Evolutionary conservation across 257 asterid species (phyloP), one percentile per base, ranked within the genome.

Genomic region (Capsicum pubescens): DNA sequence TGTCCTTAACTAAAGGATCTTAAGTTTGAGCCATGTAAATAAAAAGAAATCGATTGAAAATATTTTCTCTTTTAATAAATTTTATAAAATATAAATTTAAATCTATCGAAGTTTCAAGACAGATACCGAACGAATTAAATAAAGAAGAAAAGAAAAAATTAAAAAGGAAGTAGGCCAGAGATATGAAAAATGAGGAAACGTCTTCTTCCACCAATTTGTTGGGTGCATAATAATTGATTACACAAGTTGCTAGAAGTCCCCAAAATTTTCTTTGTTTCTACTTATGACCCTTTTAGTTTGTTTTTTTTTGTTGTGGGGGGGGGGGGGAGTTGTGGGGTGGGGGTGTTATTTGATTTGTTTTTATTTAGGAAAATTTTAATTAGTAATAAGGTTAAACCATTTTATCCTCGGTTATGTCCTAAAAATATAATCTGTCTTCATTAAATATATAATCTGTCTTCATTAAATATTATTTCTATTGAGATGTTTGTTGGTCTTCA

Each of bases 171-270:
- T 76, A 76, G 81, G 81, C 26, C 81, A 76, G 44, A 32, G 11
- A 76, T 12, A 74, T 48, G 44, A 7, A 50, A 50, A 74, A 74
- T 19, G 61, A 21, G 81, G 81, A 70, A 44, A 52, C 8, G n/a
- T 76, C 81, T 76, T 12, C 35, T 76, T 76, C 81, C 63, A 76
- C 61, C 19, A 50, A 50, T 74, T 67, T 46, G 46, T 11, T 54
- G 63, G 81, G 63, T 76, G 21, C 11, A 16, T 76, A 50, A 72
- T 72, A 72, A 72, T 72, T 48, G 60, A 72, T 46, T 46, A n/a
- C 0, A 48, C 26, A 48, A 72, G 21, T 50, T 26, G 63, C 13
- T 54, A 50, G 8, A 52, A 76, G 61, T 76, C 81, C 81, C 63
- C 52, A 44, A 0, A 21, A 3, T 76, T 21, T 50, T 52, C 61